Evolutionary conservation across 2,329 filamentous ascomycete genomes (phyloP), one percentile per base, ranked within the genome.

Genomic region (Claviceps purpurea): DNA sequence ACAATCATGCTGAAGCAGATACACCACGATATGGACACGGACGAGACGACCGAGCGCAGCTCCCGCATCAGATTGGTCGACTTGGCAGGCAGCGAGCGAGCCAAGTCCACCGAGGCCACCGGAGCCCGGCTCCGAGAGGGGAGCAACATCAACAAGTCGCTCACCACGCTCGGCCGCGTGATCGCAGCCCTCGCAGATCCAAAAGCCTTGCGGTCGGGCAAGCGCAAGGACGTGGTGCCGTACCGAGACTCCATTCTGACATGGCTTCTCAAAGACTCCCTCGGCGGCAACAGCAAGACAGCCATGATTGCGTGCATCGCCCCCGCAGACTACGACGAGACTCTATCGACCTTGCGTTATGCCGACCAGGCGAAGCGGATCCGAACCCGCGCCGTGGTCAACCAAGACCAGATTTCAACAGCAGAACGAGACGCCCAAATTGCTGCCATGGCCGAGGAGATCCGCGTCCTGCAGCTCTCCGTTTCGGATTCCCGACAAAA

Each of bases 221-320:
- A 87, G 63, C 63, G 73, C 51, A 73, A 73, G 57, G 79, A 79
- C 57, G 80, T 90, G 30, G 80, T 98, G 2, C 93, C 93, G 5
- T 98, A 96, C 68, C 84, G 93, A 57, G 93, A 98, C 69, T 95
- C 89, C 1, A 84, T 85, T 59, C 70, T 84, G 50, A 84, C 81
- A 1, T 84, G 91, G 91, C 77, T 98, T 4, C 77, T 98, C 57
- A 97, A 97, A 66, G 93, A 98, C 68, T 94, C 87, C 1, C 75
- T 98, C 0, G 93, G 93, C 13, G 93, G 93, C 52, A 98, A 98
- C 75, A 91, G 85, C 63, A 98, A 97, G 70, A 98, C 93, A 10
- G 93, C 93, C 56, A 98, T 98, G 93, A 96, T 98, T 61, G 93
- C 93, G 8, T 97, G 93, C 66, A 95, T 98, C 60, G 85, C 89